phyloP scores from a whole-genome alignment of 352 stramenopile genomes.

The Phytopythium vexans region DNA sequence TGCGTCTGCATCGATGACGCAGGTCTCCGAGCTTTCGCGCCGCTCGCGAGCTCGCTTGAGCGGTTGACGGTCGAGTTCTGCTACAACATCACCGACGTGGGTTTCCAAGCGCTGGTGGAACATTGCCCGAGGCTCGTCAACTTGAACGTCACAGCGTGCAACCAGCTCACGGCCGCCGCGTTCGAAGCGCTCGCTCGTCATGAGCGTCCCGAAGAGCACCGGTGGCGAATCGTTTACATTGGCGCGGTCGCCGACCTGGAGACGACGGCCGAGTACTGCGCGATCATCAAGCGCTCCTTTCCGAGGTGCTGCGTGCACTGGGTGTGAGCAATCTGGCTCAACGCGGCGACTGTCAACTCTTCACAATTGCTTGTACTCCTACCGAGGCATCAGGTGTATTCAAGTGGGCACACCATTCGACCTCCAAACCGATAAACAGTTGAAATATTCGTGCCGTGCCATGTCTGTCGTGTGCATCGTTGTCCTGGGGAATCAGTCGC shows the following conservation, averaged over 20 bases:
- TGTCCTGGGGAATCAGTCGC: neutral
- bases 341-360: neutral
- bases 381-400: too few relatives aligned
- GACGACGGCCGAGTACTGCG: slow-evolving; percentile 54
- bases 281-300: slow-evolving; percentile 59
- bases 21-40: slow-evolving; percentile 37
- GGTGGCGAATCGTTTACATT: slow-evolving; percentile 31
- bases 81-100: slow-evolving; percentile 78
- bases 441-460: slow-evolving; percentile 6
- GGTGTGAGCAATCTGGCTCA: slow-evolving; percentile 31
- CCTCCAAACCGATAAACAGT: neutral
- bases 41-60: slow-evolving; percentile 31
- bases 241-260: slow-evolving; percentile 65
- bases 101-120: slow-evolving; percentile 42
- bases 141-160: slow-evolving; percentile 87
- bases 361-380: slow-evolving; percentile 2
- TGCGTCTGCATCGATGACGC: slow-evolving; percentile 70
- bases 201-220: neutral
- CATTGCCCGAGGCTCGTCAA: slow-evolving; percentile 54
- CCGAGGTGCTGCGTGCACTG: slow-evolving; percentile 67
- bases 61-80: slow-evolving; percentile 87
- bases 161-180: slow-evolving; percentile 61
- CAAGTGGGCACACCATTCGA: too few relatives aligned
- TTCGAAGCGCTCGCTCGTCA: slow-evolving; percentile 42
- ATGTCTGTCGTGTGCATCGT: neutral